phyloP scores from a whole-genome alignment of 768 basidiomycete species.

The Kondoa malvinella region DNA sequence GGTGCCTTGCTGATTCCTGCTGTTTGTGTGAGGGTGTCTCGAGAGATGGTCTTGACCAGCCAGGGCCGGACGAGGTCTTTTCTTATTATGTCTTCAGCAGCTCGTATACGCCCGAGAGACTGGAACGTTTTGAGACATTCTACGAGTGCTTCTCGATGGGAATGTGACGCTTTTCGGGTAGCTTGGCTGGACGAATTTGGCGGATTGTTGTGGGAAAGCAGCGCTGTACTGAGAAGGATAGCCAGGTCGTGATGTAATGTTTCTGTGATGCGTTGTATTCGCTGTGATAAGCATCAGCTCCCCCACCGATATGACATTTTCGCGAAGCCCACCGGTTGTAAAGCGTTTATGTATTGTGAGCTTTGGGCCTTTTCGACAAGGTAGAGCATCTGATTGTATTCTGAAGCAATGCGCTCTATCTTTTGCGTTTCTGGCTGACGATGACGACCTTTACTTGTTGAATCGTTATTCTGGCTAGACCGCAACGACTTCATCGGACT shows the following conservation, averaged over 20 bases:
- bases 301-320: neutral
- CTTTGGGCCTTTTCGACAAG: slow-evolving; percentile 72
- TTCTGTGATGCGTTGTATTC: slow-evolving; percentile 63
- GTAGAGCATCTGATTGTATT: slow-evolving; percentile 84
- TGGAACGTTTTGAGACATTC: slow-evolving; percentile 72
- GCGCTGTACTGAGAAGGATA: slow-evolving; percentile 51
- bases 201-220: slow-evolving; percentile 37
- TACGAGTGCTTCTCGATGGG: slow-evolving; percentile 43
- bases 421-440: slow-evolving; percentile 34
- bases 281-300: slow-evolving; percentile 40
- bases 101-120: slow-evolving; percentile 54
- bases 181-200: neutral
- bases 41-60: slow-evolving; percentile 40
- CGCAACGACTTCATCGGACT: neutral
- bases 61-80: slow-evolving; percentile 55
- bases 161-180: slow-evolving; percentile 36
- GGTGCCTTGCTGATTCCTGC: neutral
- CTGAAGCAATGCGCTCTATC: slow-evolving; percentile 67
- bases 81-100: slow-evolving; percentile 73
- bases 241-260: slow-evolving; percentile 76
- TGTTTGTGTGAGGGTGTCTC: slow-evolving; percentile 16
- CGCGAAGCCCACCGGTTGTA: slow-evolving; percentile 55
- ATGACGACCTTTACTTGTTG: neutral
- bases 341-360: slow-evolving; percentile 61
- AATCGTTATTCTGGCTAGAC: neutral